Evolutionary conservation across 768 basidiomycete genomes (phyloP).

Genomic region (Rhizopogon vesiculosus): DNA sequence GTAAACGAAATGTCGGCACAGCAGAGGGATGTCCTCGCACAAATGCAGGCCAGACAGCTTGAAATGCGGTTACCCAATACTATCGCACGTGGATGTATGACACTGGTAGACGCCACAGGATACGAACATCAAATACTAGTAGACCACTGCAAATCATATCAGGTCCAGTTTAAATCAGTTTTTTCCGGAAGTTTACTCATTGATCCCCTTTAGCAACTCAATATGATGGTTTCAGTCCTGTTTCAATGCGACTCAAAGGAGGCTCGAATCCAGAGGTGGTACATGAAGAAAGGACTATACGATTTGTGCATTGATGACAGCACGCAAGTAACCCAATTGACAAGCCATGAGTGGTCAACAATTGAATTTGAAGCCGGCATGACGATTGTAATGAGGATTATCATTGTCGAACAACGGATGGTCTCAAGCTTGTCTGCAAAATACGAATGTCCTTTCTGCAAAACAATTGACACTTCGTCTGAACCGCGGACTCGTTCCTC

Average conservation of each 20-base stretch:
- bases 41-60: too few species aligned
- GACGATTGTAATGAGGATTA: slow-evolving; percentile 21
- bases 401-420: slow-evolving; percentile 15
- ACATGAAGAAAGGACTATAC: slow-evolving; percentile 18
- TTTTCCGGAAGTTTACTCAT: background rate
- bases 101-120: slow-evolving; percentile 20
- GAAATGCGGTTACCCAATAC: too few species aligned
- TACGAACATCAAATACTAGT: slow-evolving; percentile 17
- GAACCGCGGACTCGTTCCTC: slow-evolving; percentile 20
- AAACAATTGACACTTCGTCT: slow-evolving; percentile 7
- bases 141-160: slow-evolving; percentile 19
- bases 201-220: slow-evolving; percentile 13
- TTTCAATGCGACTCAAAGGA: slow-evolving; percentile 13
- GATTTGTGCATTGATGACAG: slow-evolving; percentile 22
- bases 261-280: slow-evolving; percentile 18
- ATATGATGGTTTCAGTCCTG: slow-evolving; percentile 11
- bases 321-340: slow-evolving; percentile 16
- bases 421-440: slow-evolving; percentile 1
- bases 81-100: slow-evolving; percentile 10
- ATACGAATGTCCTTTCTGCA: slow-evolving; percentile 18
- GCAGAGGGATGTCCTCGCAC: too few species aligned
- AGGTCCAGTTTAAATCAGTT: slow-evolving; percentile 9
- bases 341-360: slow-evolving; percentile 17
- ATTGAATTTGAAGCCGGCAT: slow-evolving; percentile 16
- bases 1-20: background rate